Percentiles rank a stretch among this genome's conserved stretches.
Evolutionary conservation across 805 yeast species (phyloP).

Genomic region (Yarrowia bubula): DNA sequence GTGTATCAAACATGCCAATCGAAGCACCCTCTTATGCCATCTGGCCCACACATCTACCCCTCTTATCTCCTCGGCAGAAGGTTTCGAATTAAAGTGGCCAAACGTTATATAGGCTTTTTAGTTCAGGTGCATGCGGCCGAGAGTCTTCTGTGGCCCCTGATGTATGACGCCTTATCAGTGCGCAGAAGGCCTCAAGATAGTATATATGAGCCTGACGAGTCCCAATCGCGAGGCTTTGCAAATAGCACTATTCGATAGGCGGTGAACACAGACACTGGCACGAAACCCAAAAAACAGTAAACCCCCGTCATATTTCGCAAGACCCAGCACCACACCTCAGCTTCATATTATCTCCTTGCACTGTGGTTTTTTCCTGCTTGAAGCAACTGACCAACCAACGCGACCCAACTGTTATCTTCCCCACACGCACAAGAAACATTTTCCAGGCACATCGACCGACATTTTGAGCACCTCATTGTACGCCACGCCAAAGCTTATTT

Average conservation of each 20-base stretch:
- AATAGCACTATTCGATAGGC: not conserved
- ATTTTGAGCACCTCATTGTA: slow-evolving; percentile 11
- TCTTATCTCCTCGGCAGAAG: slow-evolving; percentile 16
- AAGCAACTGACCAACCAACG: slow-evolving; percentile 6
- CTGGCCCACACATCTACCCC: slow-evolving; percentile 5
- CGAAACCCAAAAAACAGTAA: not conserved
- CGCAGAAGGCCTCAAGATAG: slow-evolving; percentile 8
- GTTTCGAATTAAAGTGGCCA: slow-evolving; percentile 21
- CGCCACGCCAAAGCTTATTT: slow-evolving; percentile 20
- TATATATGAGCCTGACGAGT: not conserved
- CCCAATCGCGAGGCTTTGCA: slow-evolving; percentile 11
- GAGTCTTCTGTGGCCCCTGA: slow-evolving; percentile 26
- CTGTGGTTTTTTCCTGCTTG: not conserved
- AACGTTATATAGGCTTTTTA: not conserved
- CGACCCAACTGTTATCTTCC: slow-evolving; percentile 21
- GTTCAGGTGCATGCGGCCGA: slow-evolving; percentile 26
- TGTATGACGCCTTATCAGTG: slow-evolving; percentile 26
- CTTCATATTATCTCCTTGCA: not conserved
- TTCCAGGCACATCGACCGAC: slow-evolving; percentile 17
- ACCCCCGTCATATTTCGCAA: not conserved
- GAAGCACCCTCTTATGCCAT: not conserved
- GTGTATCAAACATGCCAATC: not conserved
- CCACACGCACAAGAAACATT: not conserved
- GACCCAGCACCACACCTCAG: not conserved
- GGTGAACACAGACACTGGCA: not conserved